Evolutionary conservation across 2,329 filamentous ascomycete genomes (phyloP), one percentile per base, ranked within the genome.

Genomic region (Aspergillus sp.): DNA sequence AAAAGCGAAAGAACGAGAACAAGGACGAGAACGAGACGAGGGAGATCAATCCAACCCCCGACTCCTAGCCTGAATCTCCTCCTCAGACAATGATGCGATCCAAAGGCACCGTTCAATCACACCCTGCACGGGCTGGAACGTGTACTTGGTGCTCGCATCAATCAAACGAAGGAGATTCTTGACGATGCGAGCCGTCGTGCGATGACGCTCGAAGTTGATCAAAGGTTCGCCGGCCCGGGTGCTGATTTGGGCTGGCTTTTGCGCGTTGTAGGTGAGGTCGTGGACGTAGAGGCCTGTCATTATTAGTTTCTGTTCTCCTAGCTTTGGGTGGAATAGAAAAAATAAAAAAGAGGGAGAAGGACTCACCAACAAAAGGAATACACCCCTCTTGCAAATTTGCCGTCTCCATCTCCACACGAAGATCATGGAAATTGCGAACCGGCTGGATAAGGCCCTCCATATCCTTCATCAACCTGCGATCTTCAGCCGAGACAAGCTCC

Each of bases 121-220:
- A 48, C 78, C 77, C 1, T 74, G 73, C 40, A 81, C 71, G 8
- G 79, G 74, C 48, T 75, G 71, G 55, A 83, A 79, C 2, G 62
- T 69, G 58, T 84, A 84, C 57, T 76, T 79, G 7, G 77, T 77
- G 59, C 80, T 82, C 9, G 79, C 78, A 57, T 84, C 81, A 44
- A 83, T 77, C 28, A 84, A 65, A 42, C 80, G 71, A 39, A 84
- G 68, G 32, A 84, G 67, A 50, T 74, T 80, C 63, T 84, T 84
- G 49, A 83, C 79, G 47, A 84, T 83, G 12, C 73, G 72, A 27
- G 81, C 81, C 6, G 79, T 74, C n/a, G 78, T 82, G 51, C 81
- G 79, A 57, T 82, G 80, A 44, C 81, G 73, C 63, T 84, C 81
- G 52, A 83, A 84, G 57, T 84, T 84, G 47, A 84, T 73, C 45